Evolutionary conservation across 345 rosid species (phyloP).

Genomic region (Citrus glauca): DNA sequence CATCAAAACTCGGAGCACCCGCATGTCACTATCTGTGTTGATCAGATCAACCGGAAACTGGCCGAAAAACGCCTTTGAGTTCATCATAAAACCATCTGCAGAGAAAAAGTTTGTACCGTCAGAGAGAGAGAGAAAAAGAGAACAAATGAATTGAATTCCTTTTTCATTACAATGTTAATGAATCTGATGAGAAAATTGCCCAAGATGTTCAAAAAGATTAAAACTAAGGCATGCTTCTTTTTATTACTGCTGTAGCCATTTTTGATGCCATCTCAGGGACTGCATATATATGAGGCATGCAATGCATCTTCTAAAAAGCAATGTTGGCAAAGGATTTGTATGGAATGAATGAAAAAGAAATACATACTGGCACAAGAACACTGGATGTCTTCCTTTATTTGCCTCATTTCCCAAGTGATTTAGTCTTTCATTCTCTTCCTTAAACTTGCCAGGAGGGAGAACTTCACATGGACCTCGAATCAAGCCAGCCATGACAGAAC

Average conservation of each 20-base stretch:
- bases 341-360: not conserved
- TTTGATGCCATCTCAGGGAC: not conserved
- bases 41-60: conserved; percentile 39
- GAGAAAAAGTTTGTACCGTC: conserved; percentile 1
- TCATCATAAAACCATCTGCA: conserved; percentile 74
- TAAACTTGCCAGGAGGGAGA: conserved; percentile 47
- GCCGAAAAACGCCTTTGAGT: conserved; percentile 48
- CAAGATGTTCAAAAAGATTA: not conserved
- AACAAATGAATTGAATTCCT: not conserved
- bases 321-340: not conserved
- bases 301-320: not conserved
- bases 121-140: not conserved
- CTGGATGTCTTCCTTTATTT: conserved; percentile 25
- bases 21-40: conserved; percentile 9
- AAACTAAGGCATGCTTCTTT: not conserved
- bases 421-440: conserved; percentile 42
- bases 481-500: conserved; percentile 39
- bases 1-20: conserved; percentile 9
- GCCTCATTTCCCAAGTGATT: conserved; percentile 36
- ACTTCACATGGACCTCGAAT: conserved; percentile 63
- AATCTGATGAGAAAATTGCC: not conserved
- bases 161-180: not conserved
- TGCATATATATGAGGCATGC: not conserved
- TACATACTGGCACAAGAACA: conserved; percentile 65
- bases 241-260: not conserved